Evolutionary conservation across 108 stramenopile genomes (phyloP).

Genomic region (Stephanodiscus triporus): DNA sequence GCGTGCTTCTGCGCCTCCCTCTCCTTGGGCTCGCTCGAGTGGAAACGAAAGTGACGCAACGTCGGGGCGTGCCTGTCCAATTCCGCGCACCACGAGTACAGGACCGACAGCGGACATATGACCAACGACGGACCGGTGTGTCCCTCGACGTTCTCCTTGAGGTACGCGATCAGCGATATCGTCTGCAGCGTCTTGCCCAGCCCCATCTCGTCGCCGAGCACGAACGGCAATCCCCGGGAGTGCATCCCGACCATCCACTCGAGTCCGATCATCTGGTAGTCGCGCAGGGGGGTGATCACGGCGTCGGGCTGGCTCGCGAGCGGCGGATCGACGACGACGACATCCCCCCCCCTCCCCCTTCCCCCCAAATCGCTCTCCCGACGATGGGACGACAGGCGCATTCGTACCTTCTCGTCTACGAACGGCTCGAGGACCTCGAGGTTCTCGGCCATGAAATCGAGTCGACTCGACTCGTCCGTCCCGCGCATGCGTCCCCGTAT

Average conservation of each 20-base stretch:
- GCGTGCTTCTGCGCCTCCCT: constrained; percentile 45
- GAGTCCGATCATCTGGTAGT: constrained; percentile 91
- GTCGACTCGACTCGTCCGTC: constrained; percentile 20
- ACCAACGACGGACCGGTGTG: constrained; percentile 83
- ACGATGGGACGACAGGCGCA: constrained; percentile 4
- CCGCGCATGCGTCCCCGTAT: constrained; percentile 23
- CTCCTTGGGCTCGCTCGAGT: constrained; percentile 50
- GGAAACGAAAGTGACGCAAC: constrained; percentile 76
- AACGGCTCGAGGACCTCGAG: constrained; percentile 40
- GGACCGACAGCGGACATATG: constrained; percentile 86
- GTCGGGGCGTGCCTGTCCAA: constrained; percentile 77
- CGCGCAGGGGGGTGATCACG: constrained; percentile 60
- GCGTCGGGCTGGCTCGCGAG: constrained; percentile 34
- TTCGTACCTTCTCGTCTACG: constrained; percentile 36
- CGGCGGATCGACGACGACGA: not conserved
- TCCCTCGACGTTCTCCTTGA: constrained; percentile 58
- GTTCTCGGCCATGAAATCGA: constrained; percentile 40
- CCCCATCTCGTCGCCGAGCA: constrained; percentile 78
- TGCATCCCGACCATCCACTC: constrained; percentile 88
- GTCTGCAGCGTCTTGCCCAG: constrained; percentile 94
- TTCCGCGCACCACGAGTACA: constrained; percentile 87
- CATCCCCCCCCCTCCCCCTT: not conserved
- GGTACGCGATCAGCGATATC: constrained; percentile 81
- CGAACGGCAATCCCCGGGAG: constrained; percentile 62
- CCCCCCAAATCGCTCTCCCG: not conserved